These are phyloP conservation scores for Nepenthes alata DNA, from an alignment of 179 eudicot genomes.

Conservation along the genomic window DNA sequence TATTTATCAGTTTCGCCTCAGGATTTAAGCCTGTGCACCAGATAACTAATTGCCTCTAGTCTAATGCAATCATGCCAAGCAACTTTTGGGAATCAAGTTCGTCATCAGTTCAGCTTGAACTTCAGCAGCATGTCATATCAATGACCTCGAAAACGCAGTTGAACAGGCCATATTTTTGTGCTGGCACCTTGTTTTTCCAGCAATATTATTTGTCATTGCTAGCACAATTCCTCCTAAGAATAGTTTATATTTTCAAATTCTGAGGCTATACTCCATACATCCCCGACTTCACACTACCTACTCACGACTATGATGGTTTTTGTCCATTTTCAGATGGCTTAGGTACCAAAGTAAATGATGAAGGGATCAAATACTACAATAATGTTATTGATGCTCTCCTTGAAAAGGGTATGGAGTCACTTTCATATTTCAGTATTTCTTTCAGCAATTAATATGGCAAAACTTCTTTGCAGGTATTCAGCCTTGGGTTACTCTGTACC, in stretches of 20 bases:
- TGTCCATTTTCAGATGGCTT: conserved; percentile 53
- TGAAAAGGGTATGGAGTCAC: conserved; percentile 38
- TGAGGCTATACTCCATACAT: neutral
- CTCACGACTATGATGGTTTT: neutral
- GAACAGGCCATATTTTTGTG: neutral
- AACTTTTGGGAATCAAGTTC: neutral
- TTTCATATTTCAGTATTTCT: neutral
- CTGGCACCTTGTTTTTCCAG: neutral
- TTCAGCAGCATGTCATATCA: neutral
- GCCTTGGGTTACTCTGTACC: conserved; percentile 72
- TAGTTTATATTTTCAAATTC: neutral
- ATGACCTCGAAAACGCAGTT: neutral
- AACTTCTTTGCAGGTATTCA: conserved; percentile 47
- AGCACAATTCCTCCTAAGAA: too few species aligned
- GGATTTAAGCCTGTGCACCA: too few species aligned
- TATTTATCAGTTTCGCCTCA: too few species aligned
- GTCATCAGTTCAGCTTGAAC: neutral
- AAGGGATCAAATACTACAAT: conserved; percentile 65
- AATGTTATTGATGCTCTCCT: conserved; percentile 63
- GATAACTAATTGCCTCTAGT: too few species aligned
- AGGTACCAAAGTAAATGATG: conserved; percentile 57
- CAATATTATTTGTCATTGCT: neutral
- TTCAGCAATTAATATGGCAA: neutral
- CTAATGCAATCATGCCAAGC: neutral
- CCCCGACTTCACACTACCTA: neutral